These are phyloP conservation scores for Haplographium delicatum DNA, from an alignment of 495 filamentous ascomycete species.

Conservation along the genomic window DNA sequence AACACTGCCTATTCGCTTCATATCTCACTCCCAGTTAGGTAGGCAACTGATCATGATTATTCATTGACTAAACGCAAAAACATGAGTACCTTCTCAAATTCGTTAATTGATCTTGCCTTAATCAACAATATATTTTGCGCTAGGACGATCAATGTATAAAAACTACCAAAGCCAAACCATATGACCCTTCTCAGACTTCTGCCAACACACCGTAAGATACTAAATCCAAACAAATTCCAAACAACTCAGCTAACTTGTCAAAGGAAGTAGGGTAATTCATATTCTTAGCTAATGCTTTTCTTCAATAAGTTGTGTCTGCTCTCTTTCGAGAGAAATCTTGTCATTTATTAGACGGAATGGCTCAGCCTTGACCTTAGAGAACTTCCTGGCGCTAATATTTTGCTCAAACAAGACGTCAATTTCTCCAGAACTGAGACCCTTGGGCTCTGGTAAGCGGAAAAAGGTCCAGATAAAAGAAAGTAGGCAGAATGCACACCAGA, in stretches of 20 bases:
- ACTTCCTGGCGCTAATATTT: constrained; percentile 58
- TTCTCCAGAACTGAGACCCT: constrained; percentile 65
- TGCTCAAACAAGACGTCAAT: constrained; percentile 65
- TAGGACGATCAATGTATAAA: neutral
- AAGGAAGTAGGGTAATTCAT: neutral
- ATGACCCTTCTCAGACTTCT: neutral
- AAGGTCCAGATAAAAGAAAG: constrained; percentile 35
- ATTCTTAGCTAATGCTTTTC: neutral
- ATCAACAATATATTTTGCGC: neutral
- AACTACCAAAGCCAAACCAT: neutral
- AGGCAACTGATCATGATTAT: no score
- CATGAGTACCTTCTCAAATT: no score
- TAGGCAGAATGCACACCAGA: constrained; percentile 47
- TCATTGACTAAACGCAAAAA: no score
- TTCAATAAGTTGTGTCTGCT: neutral
- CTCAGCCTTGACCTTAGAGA: constrained; percentile 55
- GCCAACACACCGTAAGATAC: no score
- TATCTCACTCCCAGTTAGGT: no score
- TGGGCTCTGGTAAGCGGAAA: constrained; percentile 65
- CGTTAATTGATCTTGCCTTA: neutral
- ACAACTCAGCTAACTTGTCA: neutral
- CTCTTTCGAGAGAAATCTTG: neutral
- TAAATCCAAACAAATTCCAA: neutral
- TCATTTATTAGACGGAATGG: constrained; percentile 39
- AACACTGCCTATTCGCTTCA: no score